Evolutionary conservation across 208 protist genomes (phyloP).

Genomic region (Balamuthia mandrillaris): DNA sequence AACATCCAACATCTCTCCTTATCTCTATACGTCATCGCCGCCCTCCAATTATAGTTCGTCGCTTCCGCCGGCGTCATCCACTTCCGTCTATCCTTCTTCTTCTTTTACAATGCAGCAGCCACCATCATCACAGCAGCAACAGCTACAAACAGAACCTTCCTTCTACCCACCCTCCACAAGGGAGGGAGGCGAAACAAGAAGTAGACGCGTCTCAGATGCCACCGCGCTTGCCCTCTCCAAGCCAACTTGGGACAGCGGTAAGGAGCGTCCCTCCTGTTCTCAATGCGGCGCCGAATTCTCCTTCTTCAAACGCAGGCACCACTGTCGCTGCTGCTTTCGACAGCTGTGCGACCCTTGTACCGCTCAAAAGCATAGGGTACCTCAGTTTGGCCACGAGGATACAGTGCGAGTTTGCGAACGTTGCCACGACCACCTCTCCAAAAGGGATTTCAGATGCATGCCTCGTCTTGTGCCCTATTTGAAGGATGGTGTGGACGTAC

Average conservation of each 20-base stretch:
- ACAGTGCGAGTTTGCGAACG: conserved; percentile 18
- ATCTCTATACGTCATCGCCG: background rate
- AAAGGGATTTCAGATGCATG: background rate
- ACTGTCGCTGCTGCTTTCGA: conserved; percentile 14
- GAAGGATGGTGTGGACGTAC: background rate
- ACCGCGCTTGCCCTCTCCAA: background rate
- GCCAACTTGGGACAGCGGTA: background rate
- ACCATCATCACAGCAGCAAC: background rate
- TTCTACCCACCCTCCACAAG: no score
- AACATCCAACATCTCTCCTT: background rate
- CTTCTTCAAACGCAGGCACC: conserved; percentile 23
- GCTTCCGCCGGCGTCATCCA: background rate
- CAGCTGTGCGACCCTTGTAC: conserved; percentile 16
- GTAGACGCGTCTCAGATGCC: background rate
- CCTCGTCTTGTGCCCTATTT: background rate
- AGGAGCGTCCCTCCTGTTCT: background rate
- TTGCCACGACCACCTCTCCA: background rate
- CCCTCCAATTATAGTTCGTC: background rate
- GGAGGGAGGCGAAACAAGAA: no score
- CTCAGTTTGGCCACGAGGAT: conserved; percentile 10
- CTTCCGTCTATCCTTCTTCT: background rate
- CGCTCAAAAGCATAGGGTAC: background rate
- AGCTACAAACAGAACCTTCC: background rate
- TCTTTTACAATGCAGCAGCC: background rate
- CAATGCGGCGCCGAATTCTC: conserved; percentile 26